phyloP scores from a whole-genome alignment of 2,329 filamentous ascomycete species.

The Zalaria sp. region DNA sequence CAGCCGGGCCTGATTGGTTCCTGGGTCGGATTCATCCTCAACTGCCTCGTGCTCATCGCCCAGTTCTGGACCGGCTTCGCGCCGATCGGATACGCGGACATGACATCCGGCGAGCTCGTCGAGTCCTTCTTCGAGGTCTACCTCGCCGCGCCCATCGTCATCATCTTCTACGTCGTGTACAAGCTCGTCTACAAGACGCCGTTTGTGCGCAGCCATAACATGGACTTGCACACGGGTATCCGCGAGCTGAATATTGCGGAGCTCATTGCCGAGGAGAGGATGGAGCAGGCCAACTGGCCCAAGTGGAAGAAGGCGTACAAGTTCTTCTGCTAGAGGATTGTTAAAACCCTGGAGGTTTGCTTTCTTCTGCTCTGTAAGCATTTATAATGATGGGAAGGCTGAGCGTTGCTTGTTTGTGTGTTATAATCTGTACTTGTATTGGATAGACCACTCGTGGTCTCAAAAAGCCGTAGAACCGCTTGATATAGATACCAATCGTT shows the following conservation, averaged over 20 bases:
- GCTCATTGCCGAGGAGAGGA: conserved; percentile 64
- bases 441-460: too few relatives aligned
- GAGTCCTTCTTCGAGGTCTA: conserved; percentile 62
- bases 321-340: conserved; percentile 27
- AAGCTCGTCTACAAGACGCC: conserved; percentile 61
- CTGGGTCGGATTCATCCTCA: conserved; percentile 65
- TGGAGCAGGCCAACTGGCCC: conserved; percentile 47
- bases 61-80: conserved; percentile 71
- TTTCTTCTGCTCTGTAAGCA: too few relatives aligned
- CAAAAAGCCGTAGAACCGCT: too few relatives aligned
- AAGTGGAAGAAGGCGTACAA: conserved; percentile 35
- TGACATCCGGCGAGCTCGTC: conserved; percentile 33
- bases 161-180: conserved; percentile 56
- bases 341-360: too few relatives aligned
- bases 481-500: too few relatives aligned
- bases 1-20: conserved; percentile 70
- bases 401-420: too few relatives aligned
- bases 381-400: too few relatives aligned
- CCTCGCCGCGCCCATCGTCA: conserved; percentile 51
- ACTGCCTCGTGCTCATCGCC: conserved; percentile 59
- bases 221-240: conserved; percentile 78
- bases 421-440: too few relatives aligned
- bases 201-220: conserved; percentile 53
- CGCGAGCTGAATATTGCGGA: conserved; percentile 71
- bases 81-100: conserved; percentile 46